Base-by-base conservation (phyloP, 2,329 filamentous ascomycete genomes). In the Chaetoscypha palmicola region DNA sequence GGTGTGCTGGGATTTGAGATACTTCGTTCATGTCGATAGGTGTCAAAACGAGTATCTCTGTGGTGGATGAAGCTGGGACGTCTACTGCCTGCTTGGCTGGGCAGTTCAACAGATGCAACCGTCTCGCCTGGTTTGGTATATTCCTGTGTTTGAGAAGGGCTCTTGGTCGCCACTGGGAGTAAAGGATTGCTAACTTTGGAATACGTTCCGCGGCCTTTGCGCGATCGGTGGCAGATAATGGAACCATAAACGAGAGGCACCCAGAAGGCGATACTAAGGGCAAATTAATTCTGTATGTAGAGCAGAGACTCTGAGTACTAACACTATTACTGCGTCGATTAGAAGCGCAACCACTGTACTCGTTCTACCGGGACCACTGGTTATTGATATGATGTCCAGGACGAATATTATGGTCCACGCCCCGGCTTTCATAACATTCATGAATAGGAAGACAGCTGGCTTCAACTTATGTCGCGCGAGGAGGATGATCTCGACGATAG, bases 181-280 rank as follows among this genome's bases (percentile, higher is more conserved):
- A 21, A 28, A 10, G 43, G 38, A 5, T 41, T 23, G 10, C 44
- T 30, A 24, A 52, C 40, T 5, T 44, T 37, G 8, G 24, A 28
- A 32, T 56, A 52, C 14, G 24, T 39, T 28, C 28, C 35, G 5
- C 23, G 31, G 16, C 41, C 20, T 17, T 38, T 46, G 16, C 48
- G 50, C 17, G 31, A 22, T 5, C 48, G 51, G 34, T 49, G 49
- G 36, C 46, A 55, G 34, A 59, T 52, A 2, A 53, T 28, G 2
- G 47, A 46, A 24, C 53, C 54, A 43, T 60, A 58, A 34, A 59
- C 47, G 5, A 59, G 46, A 5, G 57, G 56, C 12, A 58, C 40
- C 7, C 41, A 47, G 43, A 59, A 58, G 20, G 43, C 45, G 4
- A 58, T 30, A 17, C 55, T 60, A 34, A 5, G 2, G 4, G 17